These are phyloP conservation scores for Rhodotorula taiwanensis DNA, from an alignment of 768 basidiomycete species.

Conservation along the genomic window DNA sequence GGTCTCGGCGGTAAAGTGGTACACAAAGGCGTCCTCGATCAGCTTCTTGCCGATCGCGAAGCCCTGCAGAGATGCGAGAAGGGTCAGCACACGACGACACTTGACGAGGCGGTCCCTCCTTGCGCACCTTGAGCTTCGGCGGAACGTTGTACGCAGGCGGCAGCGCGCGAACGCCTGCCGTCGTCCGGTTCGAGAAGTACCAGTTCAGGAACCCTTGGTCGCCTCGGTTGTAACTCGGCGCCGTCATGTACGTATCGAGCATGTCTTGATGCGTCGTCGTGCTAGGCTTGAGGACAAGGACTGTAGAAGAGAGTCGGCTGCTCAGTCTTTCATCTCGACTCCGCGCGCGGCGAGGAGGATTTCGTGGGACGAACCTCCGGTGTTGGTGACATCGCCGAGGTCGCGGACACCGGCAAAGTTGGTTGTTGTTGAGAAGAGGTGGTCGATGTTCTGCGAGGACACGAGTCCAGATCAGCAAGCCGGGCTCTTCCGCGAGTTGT, in stretches of 20 bases:
- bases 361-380: background rate
- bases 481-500: too few relatives aligned
- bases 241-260: background rate
- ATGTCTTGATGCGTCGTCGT: background rate
- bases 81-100: too few relatives aligned
- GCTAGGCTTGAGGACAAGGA: background rate
- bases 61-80: too few relatives aligned
- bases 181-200: background rate
- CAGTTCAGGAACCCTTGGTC: constrained; percentile 3
- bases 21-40: background rate
- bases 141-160: background rate
- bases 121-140: background rate
- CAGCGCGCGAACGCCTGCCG: background rate
- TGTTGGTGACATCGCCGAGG: background rate
- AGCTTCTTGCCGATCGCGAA: constrained; percentile 4
- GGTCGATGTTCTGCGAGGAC: background rate
- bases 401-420: background rate
- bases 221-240: background rate
- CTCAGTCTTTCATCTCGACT: too few relatives aligned
- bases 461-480: too few relatives aligned
- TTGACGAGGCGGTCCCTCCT: too few relatives aligned
- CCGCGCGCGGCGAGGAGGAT: too few relatives aligned
- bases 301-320: background rate
- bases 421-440: background rate
- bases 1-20: background rate